Conservation (phyloP, 345 rosid genomes). For the Noccaea caerulescens region DNA sequence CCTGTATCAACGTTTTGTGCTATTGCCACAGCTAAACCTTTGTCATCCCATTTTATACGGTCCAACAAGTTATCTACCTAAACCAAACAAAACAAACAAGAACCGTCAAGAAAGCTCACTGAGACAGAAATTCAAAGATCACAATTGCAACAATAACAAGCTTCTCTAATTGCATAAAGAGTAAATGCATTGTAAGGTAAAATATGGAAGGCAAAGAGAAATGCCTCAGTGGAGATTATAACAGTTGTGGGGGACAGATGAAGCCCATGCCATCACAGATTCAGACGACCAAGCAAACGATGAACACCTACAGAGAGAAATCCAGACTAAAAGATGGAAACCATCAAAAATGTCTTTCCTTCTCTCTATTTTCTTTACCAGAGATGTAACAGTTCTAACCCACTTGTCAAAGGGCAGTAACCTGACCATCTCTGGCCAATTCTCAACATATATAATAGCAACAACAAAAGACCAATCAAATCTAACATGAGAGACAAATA, state of each 20-base stretch:
- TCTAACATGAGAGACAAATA: not conserved
- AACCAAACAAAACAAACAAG: slow-evolving; percentile 37
- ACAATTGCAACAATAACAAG: not conserved
- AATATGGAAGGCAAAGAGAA: slow-evolving; percentile 2
- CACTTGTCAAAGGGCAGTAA: slow-evolving; percentile 36
- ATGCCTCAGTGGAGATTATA: not conserved
- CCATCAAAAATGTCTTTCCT: slow-evolving; percentile 45
- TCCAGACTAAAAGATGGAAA: slow-evolving; percentile 45
- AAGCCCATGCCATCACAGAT: slow-evolving; percentile 49
- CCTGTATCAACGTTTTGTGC: slow-evolving; percentile 94
- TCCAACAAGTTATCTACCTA: slow-evolving; percentile 74
- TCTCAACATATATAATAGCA: not conserved
- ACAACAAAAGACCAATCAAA: not conserved
- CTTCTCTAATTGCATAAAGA: not conserved
- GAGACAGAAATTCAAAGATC: not conserved
- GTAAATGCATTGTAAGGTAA: not conserved
- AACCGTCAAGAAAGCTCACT: slow-evolving; percentile 42
- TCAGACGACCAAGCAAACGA: slow-evolving; percentile 52
- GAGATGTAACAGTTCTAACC: slow-evolving; percentile 55
- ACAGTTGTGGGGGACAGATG: slow-evolving; percentile 54
- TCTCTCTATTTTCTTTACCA: slow-evolving; percentile 51
- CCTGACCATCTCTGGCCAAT: slow-evolving; percentile 50
- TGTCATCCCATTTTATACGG: slow-evolving; percentile 87
- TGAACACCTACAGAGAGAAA: slow-evolving; percentile 50
- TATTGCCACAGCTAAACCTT: slow-evolving; percentile 93